Conservation (phyloP, 305 asterid species). For the Fraxinus xanthoxyloides region DNA sequence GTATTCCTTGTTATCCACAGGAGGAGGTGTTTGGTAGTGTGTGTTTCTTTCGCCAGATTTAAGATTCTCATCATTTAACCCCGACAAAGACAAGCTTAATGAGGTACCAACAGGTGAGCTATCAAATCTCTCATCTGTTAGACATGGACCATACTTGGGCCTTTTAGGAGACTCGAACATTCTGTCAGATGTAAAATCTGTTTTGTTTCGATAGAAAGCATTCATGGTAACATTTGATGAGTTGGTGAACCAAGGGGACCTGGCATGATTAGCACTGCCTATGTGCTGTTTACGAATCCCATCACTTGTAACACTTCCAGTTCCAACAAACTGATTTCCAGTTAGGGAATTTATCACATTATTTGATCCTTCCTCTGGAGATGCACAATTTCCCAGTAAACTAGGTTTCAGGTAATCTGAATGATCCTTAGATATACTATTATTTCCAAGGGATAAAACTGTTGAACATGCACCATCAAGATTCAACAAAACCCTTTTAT, state of each 20-base stretch:
- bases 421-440: conserved; percentile 23
- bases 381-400: conserved; percentile 20
- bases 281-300: conserved; percentile 21
- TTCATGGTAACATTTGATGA: conserved; percentile 19
- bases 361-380: conserved; percentile 26
- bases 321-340: conserved; percentile 27
- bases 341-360: conserved; percentile 22
- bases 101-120: conserved; percentile 38
- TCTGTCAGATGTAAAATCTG: conserved; percentile 23
- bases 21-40: conserved; percentile 24
- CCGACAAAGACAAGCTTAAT: conserved; percentile 51
- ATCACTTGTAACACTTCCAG: conserved; percentile 19
- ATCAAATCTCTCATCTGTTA: conserved; percentile 23
- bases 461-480: conserved; percentile 40
- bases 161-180: conserved; percentile 44
- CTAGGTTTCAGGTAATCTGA: conserved; percentile 27
- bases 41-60: conserved; percentile 45
- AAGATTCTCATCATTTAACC: conserved; percentile 30
- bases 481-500: conserved; percentile 25
- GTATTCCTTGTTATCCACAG: conserved; percentile 26
- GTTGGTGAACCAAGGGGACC: conserved; percentile 26
- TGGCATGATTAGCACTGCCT: conserved; percentile 20
- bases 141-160: conserved; percentile 33
- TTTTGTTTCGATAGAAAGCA: not conserved
- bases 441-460: conserved; percentile 34